Base-by-base conservation (phyloP, 2,329 filamentous ascomycete genomes). In the Hirsutella thompsonii region DNA sequence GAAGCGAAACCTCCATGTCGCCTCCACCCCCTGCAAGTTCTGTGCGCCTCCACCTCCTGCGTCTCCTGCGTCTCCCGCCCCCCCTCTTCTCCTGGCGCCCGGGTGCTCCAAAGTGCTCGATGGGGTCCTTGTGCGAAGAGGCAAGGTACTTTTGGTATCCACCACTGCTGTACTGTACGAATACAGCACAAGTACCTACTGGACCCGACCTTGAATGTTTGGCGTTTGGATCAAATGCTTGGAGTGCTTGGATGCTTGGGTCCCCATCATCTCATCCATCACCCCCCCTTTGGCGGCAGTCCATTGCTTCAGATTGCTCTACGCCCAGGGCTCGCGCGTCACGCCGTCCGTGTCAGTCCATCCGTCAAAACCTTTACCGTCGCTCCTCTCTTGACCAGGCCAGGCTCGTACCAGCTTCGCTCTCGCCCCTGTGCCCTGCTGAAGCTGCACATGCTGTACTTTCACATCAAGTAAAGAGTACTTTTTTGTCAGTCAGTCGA, bases 271-370 rank as follows among this genome's bases (percentile, higher is more conserved):
- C 33, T 37, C 40, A 39, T 44, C 38, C 23, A 26, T 26, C 23
- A 11, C 23, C 23, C 23, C 45, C 41, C 28, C 37, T 43, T 38
- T 44, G 44, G 44, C 38, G 36, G 42, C 46, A 44, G 44, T 44
- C 46, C 42, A 46, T 30, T 48, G 46, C 44, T 48, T 44, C 46
- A 48, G 43, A 46, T 39, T 34, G 37, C 21, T 38, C 33, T 40
- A 40, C 21, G 42, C 39, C 33, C 29, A 30, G 38, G 21, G 23
- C 23, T 26, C 23, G 35, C 29, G 42, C 45, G 16, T 33, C 32
- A 33, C n/a, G 16, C 23, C 23, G 23, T 26, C 23, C 23, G 23
- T 26, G 23, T 26, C 23, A 26, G 23, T 36, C 34, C 5, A 20
- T 36, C 18, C 16, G 34, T 26, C 11, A 11, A 26, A 11, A 26